A percentile compares a stretch with the other conserved stretches of the same genome.
Conservation (phyloP, 352 stramenopile genomes). For the Pythium pyrilobum region DNA sequence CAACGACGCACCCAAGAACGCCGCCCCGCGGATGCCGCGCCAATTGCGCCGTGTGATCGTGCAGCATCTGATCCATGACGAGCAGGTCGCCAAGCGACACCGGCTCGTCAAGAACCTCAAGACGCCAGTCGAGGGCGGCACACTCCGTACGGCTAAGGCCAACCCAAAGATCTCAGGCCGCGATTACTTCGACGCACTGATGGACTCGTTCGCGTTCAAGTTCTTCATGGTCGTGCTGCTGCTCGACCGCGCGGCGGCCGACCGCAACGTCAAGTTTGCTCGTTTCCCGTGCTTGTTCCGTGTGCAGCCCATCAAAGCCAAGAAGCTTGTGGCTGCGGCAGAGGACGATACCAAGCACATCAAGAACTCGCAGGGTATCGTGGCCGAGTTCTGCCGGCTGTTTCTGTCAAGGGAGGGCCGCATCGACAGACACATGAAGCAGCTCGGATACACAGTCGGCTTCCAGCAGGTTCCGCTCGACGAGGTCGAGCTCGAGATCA, state of each 20-base stretch:
- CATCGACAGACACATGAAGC: slow-evolving; percentile 91
- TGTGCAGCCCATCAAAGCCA: slow-evolving; percentile 20
- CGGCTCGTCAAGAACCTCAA: slow-evolving; percentile 68
- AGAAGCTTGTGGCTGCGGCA: background rate
- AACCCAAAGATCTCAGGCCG: slow-evolving; percentile 72
- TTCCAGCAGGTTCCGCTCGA: slow-evolving; percentile 93
- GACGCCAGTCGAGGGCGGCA: slow-evolving; percentile 56
- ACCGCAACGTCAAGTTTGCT: slow-evolving; percentile 70
- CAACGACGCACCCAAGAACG: background rate
- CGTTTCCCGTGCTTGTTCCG: slow-evolving; percentile 89
- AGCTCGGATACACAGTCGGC: slow-evolving; percentile 80
- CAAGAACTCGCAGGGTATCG: slow-evolving; percentile 90
- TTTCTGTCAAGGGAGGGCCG: slow-evolving; percentile 93
- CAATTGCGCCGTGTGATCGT: slow-evolving; percentile 55
- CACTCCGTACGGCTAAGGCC: slow-evolving; percentile 34
- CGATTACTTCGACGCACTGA: slow-evolving; percentile 81
- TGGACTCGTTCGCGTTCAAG: slow-evolving; percentile 85
- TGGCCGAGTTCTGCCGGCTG: slow-evolving; percentile 90
- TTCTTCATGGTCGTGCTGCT: slow-evolving; percentile 93
- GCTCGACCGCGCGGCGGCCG: slow-evolving; percentile 82
- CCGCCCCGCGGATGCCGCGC: slow-evolving; percentile 40
- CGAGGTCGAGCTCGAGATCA: slow-evolving; percentile 92
- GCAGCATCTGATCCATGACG: slow-evolving; percentile 62
- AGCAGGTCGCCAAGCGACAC: slow-evolving; percentile 49
- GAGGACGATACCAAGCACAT: slow-evolving; percentile 34